Evolutionary conservation across 768 basidiomycete species (phyloP), one percentile per base, ranked within the genome.

Genomic region (Termitomyces sp.): DNA sequence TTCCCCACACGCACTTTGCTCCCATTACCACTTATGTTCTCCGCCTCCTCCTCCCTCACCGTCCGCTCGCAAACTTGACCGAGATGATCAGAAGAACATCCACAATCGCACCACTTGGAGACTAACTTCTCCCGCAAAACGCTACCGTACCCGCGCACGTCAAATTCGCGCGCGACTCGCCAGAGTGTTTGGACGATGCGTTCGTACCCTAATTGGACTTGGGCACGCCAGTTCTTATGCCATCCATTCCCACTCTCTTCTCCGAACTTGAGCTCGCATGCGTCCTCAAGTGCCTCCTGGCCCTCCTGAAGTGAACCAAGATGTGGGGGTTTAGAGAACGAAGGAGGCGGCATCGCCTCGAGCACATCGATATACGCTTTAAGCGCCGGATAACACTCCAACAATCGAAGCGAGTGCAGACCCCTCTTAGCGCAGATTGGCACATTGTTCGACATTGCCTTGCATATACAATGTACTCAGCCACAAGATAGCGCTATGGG

Each of bases 91-190:
- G 87, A 88, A 46, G 86, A 88, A 64, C 87, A 89, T 1, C 87
- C 87, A 68, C 87, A 89, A 56, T 88, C 87, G 64, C 87, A 89
- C 87, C 88, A 89, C 61, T 88, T 88, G 4, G 75, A 77, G 12
- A 82, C 84, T 51, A 89, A 67, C 68, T 89, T 89, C 60, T 89
- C 88, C 28, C 85, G 73, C 32, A 89, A 70, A 14, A 88, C 80
- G 35, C 75, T 71, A 0, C 87, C 87, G 59, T 88, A 89, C 11
- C 88, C 87, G 28, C 82, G 77, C 2, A 87, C 82, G 61, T 87
- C 84, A 57, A 88, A 88, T 62, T 89, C 87, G 30, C 78, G 69
- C 28, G 87, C 82, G 21, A 88, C 82, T 19, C 78, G 74, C 87
- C 87, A 90, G 2, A 90, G 70, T 42, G 84, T 82, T 62, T 84